phyloP scores from a whole-genome alignment of 2,329 filamentous ascomycete genomes.

The Elsinoe australis region DNA sequence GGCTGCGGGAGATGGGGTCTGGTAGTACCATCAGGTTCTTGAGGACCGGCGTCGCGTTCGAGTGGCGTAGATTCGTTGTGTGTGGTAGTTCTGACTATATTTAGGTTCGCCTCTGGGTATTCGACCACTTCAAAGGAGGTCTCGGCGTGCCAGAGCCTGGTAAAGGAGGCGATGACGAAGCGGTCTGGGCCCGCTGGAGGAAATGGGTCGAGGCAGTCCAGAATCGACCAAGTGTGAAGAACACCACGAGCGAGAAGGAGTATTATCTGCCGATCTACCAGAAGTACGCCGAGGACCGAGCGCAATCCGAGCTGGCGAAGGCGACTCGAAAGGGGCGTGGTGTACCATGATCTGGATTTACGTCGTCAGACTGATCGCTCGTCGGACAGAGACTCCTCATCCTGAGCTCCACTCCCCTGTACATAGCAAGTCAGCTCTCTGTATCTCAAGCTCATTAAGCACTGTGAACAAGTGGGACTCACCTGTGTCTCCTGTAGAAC shows the following conservation, averaged over 20 bases:
- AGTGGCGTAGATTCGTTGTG: no score
- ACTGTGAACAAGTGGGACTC: neutral
- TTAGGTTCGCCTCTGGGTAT: conserved; percentile 54
- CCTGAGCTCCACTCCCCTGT: no score
- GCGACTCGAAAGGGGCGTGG: conserved; percentile 50
- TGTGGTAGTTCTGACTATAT: conserved; percentile 6
- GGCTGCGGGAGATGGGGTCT: no score
- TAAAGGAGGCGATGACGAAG: conserved; percentile 46
- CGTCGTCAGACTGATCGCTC: neutral
- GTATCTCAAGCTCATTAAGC: no score
- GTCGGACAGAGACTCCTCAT: no score
- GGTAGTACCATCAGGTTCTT: no score
- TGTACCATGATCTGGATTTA: conserved; percentile 45
- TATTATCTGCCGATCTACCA: conserved; percentile 61
- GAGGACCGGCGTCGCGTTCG: no score
- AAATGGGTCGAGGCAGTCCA: conserved; percentile 56
- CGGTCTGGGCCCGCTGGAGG: conserved; percentile 57
- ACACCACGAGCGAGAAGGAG: conserved; percentile 61
- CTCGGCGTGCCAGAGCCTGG: conserved; percentile 35
- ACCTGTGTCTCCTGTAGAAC: neutral
- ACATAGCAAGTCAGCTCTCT: no score
- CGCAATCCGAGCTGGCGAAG: conserved; percentile 43
- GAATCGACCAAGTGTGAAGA: conserved; percentile 53
- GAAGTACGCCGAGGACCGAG: conserved; percentile 41
- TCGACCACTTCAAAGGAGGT: conserved; percentile 65